Conservation (phyloP, 495 filamentous ascomycete genomes). For the Xylaria intraflava region DNA sequence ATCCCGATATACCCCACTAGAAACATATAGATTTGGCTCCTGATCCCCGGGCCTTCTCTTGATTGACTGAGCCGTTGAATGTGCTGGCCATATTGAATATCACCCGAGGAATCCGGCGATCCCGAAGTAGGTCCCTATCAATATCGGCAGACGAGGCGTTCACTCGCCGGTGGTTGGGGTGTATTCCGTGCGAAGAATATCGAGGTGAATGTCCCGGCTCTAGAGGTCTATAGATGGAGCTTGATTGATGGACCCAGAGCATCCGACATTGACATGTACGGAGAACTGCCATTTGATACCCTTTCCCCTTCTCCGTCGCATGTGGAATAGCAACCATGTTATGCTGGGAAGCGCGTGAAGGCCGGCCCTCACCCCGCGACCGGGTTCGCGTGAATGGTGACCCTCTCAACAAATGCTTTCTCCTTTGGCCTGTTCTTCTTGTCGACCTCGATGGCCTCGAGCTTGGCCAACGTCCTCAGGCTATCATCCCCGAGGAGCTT, state of each 20-base stretch:
- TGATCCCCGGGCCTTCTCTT: no score
- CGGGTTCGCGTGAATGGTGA: slow-evolving; percentile 93
- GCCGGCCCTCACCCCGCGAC: slow-evolving; percentile 56
- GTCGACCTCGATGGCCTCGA: slow-evolving; percentile 76
- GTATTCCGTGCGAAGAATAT: neutral
- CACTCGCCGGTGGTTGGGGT: neutral
- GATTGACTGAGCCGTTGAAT: neutral
- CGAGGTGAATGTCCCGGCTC: neutral
- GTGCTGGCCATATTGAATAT: neutral
- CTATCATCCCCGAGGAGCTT: slow-evolving; percentile 63
- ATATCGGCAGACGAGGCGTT: neutral
- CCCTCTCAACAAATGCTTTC: slow-evolving; percentile 58
- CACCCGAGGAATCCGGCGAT: neutral
- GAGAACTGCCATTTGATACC: neutral
- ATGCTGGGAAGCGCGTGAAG: neutral
- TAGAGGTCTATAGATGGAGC: neutral
- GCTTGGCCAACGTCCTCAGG: slow-evolving; percentile 60
- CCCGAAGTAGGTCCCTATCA: neutral
- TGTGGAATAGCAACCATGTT: neutral
- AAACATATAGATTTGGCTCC: neutral
- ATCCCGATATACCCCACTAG: neutral
- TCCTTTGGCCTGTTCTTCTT: slow-evolving; percentile 82
- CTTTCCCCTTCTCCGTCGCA: neutral
- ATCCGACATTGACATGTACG: neutral
- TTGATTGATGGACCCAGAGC: neutral